Evolutionary conservation across 2,329 filamentous ascomycete species (phyloP).

Genomic region (Drechmeria coniospora): DNA sequence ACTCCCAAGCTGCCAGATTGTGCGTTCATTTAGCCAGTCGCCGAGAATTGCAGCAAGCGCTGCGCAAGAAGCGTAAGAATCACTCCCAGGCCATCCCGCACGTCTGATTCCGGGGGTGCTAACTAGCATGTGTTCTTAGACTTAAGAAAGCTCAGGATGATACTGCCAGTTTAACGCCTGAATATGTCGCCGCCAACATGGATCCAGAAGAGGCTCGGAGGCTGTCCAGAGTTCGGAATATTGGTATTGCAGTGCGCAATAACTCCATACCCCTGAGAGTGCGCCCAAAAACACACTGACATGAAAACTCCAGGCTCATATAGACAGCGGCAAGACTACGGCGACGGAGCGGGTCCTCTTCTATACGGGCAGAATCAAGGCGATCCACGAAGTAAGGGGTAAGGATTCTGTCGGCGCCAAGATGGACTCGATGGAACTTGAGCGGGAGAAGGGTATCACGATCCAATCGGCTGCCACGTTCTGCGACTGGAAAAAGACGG

Average conservation of each 20-base stretch:
- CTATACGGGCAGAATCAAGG: slow-evolving; percentile 93
- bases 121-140: slow-evolving; percentile 8
- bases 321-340: slow-evolving; percentile 97
- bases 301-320: slow-evolving; percentile 54
- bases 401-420: slow-evolving; percentile 93
- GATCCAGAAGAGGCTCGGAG: slow-evolving; percentile 63
- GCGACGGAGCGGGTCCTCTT: slow-evolving; percentile 92
- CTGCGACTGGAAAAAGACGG: slow-evolving; percentile 87
- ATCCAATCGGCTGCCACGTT: slow-evolving; percentile 98
- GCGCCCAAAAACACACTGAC: too few relatives aligned
- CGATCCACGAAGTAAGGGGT: slow-evolving; percentile 91
- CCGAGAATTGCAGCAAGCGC: slow-evolving; percentile 13
- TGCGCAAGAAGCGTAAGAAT: slow-evolving; percentile 26
- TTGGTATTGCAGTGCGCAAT: slow-evolving; percentile 72
- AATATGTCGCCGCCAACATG: slow-evolving; percentile 61
- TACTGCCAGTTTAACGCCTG: slow-evolving; percentile 34
- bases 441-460: slow-evolving; percentile 96
- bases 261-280: too few relatives aligned
- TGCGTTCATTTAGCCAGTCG: slow-evolving; percentile 20
- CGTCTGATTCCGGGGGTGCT: slow-evolving; percentile 2
- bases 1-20: slow-evolving; percentile 8
- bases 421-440: slow-evolving; percentile 99
- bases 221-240: slow-evolving; percentile 76
- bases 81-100: not conserved
- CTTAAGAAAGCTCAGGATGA: slow-evolving; percentile 40